Conservation (phyloP, 2,329 filamentous ascomycete species). For the Xylariaceae sp. region DNA sequence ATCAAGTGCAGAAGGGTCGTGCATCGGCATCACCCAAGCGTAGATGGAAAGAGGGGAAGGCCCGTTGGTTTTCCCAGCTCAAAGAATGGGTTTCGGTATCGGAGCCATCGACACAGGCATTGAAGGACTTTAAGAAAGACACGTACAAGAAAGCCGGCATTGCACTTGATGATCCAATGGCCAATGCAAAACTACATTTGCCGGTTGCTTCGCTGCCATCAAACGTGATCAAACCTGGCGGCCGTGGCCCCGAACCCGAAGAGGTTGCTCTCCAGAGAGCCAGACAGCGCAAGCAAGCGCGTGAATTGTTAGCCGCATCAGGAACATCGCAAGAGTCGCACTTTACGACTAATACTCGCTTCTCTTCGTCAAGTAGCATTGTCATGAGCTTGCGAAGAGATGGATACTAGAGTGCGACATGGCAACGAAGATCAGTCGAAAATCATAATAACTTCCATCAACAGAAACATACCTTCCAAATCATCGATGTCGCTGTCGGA, state of each 20-base stretch:
- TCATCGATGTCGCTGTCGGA: background rate
- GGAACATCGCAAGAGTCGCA: slow-evolving; percentile 20
- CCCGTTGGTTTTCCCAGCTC: slow-evolving; percentile 39
- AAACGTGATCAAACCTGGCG: slow-evolving; percentile 42
- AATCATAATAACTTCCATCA: background rate
- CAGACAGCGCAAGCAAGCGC: slow-evolving; percentile 30
- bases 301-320: slow-evolving; percentile 24
- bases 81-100: slow-evolving; percentile 46
- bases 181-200: slow-evolving; percentile 42
- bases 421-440: background rate
- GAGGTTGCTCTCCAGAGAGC: slow-evolving; percentile 36
- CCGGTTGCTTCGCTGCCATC: slow-evolving; percentile 42
- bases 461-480: background rate
- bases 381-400: slow-evolving; percentile 11
- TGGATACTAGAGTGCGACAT: background rate
- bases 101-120: slow-evolving; percentile 46
- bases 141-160: slow-evolving; percentile 42
- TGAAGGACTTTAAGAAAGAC: slow-evolving; percentile 42
- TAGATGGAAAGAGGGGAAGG: slow-evolving; percentile 30
- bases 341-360: slow-evolving; percentile 23
- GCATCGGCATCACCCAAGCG: slow-evolving; percentile 20
- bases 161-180: slow-evolving; percentile 39
- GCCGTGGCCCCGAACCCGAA: slow-evolving; percentile 42
- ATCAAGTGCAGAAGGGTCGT: slow-evolving; percentile 8
- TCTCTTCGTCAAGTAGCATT: slow-evolving; percentile 27